Conservation (phyloP, 163 green algal species). For the Scenedesmus sp. region DNA sequence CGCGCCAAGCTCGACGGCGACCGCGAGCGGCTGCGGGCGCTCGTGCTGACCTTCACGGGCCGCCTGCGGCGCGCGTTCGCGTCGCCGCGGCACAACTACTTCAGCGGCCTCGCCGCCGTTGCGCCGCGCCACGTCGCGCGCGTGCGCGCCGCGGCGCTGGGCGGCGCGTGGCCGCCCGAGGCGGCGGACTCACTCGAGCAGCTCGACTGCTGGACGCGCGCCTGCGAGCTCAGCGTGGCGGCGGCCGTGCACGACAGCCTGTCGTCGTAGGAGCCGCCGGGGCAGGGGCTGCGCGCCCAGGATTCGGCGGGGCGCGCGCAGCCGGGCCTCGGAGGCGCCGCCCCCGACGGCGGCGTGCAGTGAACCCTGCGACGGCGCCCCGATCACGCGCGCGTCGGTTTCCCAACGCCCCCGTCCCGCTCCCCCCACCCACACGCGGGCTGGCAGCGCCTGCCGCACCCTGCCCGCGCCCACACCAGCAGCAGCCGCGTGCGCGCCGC, state of each 20-base stretch:
- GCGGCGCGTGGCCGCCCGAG: conserved; percentile 9
- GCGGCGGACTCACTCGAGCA: conserved; percentile 34
- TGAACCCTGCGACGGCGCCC: too few species aligned
- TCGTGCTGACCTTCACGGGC: conserved; percentile 48
- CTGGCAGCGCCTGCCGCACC: too few species aligned
- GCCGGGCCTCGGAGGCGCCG: too few species aligned
- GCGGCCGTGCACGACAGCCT: conserved; percentile 52
- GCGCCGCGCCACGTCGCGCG: conserved; percentile 43
- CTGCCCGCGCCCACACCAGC: too few species aligned
- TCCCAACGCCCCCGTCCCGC: too few species aligned
- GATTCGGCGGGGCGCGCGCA: too few species aligned
- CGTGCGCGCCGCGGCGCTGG: conserved; percentile 45
- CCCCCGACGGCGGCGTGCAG: too few species aligned
- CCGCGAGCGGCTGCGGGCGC: conserved; percentile 45
- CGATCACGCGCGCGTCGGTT: too few species aligned
- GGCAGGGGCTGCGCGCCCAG: conserved; percentile 18
- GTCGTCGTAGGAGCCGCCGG: conserved; percentile 7
- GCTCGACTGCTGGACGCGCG: conserved; percentile 52
- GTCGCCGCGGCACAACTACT: conserved; percentile 54
- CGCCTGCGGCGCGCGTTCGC: conserved; percentile 36
- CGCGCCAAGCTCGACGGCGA: conserved; percentile 49
- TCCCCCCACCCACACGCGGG: too few species aligned
- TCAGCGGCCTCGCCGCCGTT: conserved; percentile 48
- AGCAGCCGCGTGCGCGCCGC: too few species aligned
- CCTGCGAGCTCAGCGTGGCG: conserved; percentile 55